Conservation (phyloP, 192 early-diverging fungal genomes). For the Fimicolochytrium jonesii region DNA sequence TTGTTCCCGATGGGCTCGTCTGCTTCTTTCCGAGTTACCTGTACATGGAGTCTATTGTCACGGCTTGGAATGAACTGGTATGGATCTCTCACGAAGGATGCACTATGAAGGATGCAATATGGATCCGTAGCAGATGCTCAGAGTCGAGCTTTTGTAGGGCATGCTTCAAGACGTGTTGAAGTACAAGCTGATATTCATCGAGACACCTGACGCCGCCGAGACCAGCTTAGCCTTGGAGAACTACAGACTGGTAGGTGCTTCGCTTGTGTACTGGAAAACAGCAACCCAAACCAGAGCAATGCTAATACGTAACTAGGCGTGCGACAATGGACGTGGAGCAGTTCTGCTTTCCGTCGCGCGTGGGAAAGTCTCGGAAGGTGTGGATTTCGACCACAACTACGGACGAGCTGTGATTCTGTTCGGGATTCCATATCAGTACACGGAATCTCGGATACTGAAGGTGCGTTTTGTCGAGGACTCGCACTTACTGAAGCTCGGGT, state of each 20-base stretch:
- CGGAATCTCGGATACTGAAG: conserved; percentile 90
- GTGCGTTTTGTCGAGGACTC: no score
- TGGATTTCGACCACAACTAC: conserved; percentile 99
- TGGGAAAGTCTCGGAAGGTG: conserved; percentile 98
- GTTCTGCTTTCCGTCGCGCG: conserved; percentile 96
- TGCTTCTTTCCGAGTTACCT: conserved; percentile 98
- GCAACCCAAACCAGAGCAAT: no score
- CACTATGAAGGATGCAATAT: no score
- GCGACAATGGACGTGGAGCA: conserved; percentile 97
- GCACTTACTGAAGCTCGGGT: no score
- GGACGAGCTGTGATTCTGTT: conserved; percentile 98
- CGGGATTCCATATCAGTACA: conserved; percentile 99
- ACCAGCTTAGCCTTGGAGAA: conserved; percentile 93
- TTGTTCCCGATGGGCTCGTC: conserved; percentile 95
- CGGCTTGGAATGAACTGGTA: conserved; percentile 98
- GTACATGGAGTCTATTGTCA: conserved; percentile 98
- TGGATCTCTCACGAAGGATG: no score
- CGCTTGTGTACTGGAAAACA: not conserved
- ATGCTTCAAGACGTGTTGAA: conserved; percentile 74
- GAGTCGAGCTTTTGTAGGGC: not conserved
- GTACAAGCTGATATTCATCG: conserved; percentile 98
- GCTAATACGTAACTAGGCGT: conserved; percentile 49
- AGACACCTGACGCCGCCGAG: conserved; percentile 98
- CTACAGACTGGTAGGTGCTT: conserved; percentile 66
- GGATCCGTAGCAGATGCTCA: no score